Evolutionary conservation across 805 yeast species (phyloP), one percentile per base, ranked within the genome.

Genomic region (Suhomyces emberorum): DNA sequence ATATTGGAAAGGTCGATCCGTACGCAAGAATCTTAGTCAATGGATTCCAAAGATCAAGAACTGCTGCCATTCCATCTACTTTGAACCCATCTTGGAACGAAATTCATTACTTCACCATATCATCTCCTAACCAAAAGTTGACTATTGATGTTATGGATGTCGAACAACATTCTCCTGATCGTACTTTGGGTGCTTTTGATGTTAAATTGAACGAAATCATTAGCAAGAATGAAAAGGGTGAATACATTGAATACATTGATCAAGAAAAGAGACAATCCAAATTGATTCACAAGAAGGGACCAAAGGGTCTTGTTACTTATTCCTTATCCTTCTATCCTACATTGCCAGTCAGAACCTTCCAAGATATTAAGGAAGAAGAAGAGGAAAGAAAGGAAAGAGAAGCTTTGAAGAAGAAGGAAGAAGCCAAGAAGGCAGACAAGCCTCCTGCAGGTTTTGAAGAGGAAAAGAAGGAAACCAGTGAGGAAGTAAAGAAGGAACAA

Each of bases 61-160:
- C 97, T 2, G 72, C 76, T 38, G 76, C 86, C 9, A 58, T 69
- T 37, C 80, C 76, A 15, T 76, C 81, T 16, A 79, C 86, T 1
- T 68, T 81, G 49, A 70, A 84, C 44, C 98, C 99, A 5, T 78
- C 77, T 4, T 93, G 88, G 85, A 79, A 89, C 55, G 89, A 88
- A 57, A 71, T 85, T 2, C 66, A 87, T 34, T 93, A 87, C 61
- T 76, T 87, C 19, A 83, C 96, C 4, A 76, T 93, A 12, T 76
- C 95, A 4, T 83, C 91, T 30, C 78, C 88, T 16, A 82, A 83
- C 55, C 97, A 89, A 60, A 81, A 74, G 51, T 61, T 93, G 44
- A 80, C 89, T 2, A 57, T 93, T 38, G 98, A 93, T 57, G 95
- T 81, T 5, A 85, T 93, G 96, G 98, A 93, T 63, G 84, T 83